Conservation (phyloP, 129 eudicot genomes). For the Flaveria robusta region DNA sequence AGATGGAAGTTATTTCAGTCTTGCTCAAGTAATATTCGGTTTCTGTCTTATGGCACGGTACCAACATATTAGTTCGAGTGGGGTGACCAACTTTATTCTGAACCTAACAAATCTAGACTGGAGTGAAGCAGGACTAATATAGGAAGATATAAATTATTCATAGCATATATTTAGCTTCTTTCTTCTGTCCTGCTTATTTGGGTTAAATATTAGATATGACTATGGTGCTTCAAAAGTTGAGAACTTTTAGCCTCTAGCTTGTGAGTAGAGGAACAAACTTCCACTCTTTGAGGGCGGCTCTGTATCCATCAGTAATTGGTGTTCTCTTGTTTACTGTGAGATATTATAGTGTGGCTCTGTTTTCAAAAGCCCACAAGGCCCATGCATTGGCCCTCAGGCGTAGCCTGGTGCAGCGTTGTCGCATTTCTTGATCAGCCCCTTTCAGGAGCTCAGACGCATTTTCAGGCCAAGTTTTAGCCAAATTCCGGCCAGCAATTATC, state of each 20-base stretch:
- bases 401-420: no score
- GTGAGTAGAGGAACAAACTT: constrained; percentile 6
- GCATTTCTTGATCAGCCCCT: no score
- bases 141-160: not conserved
- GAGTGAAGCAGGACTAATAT: constrained; percentile 25
- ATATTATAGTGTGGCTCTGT: not conserved
- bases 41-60: not conserved
- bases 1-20: not conserved
- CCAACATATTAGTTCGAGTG: not conserved
- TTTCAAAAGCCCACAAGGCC: no score
- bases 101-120: constrained; percentile 4
- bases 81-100: constrained; percentile 8
- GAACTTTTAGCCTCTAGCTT: constrained; percentile 2
- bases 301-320: not conserved
- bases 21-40: not conserved
- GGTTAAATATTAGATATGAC: not conserved
- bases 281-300: not conserved
- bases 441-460: no score
- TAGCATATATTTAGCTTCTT: constrained; percentile 1
- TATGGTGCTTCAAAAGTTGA: constrained; percentile 15
- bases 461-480: no score
- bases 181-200: constrained; percentile 1
- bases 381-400: no score
- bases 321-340: not conserved
- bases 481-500: no score